phyloP scores from a whole-genome alignment of 1,284 basidiomycete genomes.

The Puccinia coronata region DNA sequence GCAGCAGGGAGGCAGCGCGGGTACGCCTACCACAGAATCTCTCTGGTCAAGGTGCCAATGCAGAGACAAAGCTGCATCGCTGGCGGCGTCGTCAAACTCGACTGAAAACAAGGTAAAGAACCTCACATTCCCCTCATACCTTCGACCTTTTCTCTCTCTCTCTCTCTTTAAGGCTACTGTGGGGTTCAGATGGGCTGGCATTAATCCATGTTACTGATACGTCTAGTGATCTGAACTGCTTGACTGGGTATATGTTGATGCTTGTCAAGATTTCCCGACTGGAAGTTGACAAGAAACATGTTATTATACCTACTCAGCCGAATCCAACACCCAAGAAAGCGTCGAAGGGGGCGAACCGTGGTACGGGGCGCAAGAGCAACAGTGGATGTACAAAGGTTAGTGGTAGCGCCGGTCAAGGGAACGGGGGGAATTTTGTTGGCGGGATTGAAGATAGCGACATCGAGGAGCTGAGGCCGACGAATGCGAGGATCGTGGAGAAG shows the following conservation, averaged over 20 bases:
- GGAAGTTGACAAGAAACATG: background rate
- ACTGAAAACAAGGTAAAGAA: background rate
- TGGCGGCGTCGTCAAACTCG: background rate
- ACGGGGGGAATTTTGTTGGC: background rate
- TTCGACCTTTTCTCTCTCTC: background rate
- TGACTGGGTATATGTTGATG: background rate
- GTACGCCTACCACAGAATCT: background rate
- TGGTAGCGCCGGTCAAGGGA: background rate
- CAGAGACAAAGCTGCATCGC: background rate
- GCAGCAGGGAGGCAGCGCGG: background rate
- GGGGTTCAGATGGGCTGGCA: background rate
- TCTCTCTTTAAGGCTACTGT: background rate
- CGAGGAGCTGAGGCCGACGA: background rate
- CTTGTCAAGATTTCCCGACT: background rate
- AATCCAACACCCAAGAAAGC: background rate
- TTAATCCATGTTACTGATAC: background rate
- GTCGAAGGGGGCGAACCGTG: too few species aligned
- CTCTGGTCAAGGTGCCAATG: slow-evolving; percentile 22
- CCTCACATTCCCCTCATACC: too few species aligned
- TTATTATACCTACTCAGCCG: background rate
- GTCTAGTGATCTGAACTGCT: background rate
- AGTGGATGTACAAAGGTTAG: too few species aligned
- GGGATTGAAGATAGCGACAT: background rate
- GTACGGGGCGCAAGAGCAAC: too few species aligned
- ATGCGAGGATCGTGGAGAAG: background rate